phyloP scores from a whole-genome alignment of 78 protist genomes.

The Dictyostelium firmibasis region DNA sequence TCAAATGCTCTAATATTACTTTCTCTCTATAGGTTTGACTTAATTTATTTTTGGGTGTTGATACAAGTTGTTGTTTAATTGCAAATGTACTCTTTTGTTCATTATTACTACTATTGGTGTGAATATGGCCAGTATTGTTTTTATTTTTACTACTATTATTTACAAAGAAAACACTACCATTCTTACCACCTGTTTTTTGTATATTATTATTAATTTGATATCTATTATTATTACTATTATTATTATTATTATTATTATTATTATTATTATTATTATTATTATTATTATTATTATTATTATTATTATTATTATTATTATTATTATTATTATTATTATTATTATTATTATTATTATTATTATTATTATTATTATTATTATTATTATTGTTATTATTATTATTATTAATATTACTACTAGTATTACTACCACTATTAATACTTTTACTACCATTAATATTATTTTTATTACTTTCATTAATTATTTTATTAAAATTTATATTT shows the following conservation, averaged over 20 bases:
- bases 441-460: neutral
- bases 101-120: neutral
- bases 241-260: neutral
- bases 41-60: slow-evolving; percentile 38
- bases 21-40: slow-evolving; percentile 31
- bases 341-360: neutral
- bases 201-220: slow-evolving; percentile 4
- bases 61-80: slow-evolving; percentile 44
- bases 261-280: neutral
- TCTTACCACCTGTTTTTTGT: neutral
- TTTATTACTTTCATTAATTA: neutral
- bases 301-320: neutral
- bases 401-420: neutral
- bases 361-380: slow-evolving; percentile 9
- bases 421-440: neutral
- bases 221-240: neutral
- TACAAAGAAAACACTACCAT: slow-evolving; percentile 60
- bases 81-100: slow-evolving; percentile 5
- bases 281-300: neutral
- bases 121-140: neutral
- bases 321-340: neutral
- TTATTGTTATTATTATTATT: neutral
- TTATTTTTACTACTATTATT: neutral
- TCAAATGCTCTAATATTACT: slow-evolving; percentile 24
- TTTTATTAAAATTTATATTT: neutral